Base-by-base conservation (phyloP, 2,329 filamentous ascomycete species). In the Davidsoniella virescens region DNA sequence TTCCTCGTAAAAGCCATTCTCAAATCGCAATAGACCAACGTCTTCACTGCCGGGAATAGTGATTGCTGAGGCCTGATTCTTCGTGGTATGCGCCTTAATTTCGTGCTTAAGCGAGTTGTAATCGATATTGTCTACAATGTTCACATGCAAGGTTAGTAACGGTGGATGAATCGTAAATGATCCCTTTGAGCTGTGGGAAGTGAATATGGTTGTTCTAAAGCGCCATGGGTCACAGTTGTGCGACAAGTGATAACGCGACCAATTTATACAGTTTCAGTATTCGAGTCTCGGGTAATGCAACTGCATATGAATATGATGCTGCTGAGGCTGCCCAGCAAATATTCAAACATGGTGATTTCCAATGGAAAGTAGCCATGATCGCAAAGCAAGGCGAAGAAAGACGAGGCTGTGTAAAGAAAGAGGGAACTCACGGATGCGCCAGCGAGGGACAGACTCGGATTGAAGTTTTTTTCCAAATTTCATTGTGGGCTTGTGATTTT, bases 101-200 rank as follows among this genome's bases (percentile, higher is more conserved):
- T 85, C 73, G 62, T 84, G 75, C 65, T 93, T 93, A 55, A 93
- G 74, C 45, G 84, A 83, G 63, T 90, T 86, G 70, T 93, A 93
- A 64, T 92, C 86, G 64, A 93, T 78, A 64, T 93, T 92, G 63
- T 88, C 82, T 86, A 62, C 33, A 23, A 12, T 9, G 5, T 25
- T 7, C 9, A 25, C 17, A 41, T 20, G 16, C n/a, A 43, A 38
- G 20, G 48, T 50, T 45, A 50, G 48, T 36, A 37, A 26, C 16
- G 10, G 14, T 2, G 3, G 20, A 16, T 29, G 20, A 23, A 14
- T 36, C 18, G 14, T 5, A 10, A 14, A 40, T 18, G 6, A 20
- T 18, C 12, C 29, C 16, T 10, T 10, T 40, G 4, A 5, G 18
- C 2, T 20, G 26, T 12, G 44, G 10, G 39, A 37, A 49, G n/a